Percentiles rank a stretch among this genome's conserved stretches.
phyloP scores from a whole-genome alignment of 2,329 filamentous ascomycete genomes.

The Knoxdaviesia proteae region DNA sequence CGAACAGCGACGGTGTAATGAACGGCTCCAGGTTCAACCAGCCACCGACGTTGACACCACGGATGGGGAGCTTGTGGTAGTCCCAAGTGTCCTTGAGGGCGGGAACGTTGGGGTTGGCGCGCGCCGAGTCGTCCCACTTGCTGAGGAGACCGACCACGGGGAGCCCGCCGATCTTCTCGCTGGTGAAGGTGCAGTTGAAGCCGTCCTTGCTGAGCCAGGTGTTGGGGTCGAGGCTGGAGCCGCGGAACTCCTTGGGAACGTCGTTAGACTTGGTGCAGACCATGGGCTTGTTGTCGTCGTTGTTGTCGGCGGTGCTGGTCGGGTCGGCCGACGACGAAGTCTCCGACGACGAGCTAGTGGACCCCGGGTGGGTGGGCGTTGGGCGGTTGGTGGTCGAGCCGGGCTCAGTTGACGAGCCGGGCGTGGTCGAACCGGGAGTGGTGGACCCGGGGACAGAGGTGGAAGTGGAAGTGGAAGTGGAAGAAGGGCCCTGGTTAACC shows the following conservation, averaged over 20 bases:
- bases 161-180: slow-evolving; percentile 43
- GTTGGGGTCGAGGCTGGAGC: slow-evolving; percentile 47
- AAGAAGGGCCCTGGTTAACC: too few species aligned
- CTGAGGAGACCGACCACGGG: slow-evolving; percentile 50
- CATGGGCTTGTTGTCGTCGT: not conserved
- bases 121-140: slow-evolving; percentile 44
- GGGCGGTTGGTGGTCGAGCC: not conserved
- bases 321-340: not conserved
- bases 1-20: slow-evolving; percentile 54
- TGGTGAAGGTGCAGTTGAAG: slow-evolving; percentile 57
- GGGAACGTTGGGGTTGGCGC: slow-evolving; percentile 43
- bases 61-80: slow-evolving; percentile 43
- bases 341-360: too few species aligned
- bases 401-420: not conserved
- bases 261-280: slow-evolving; percentile 2
- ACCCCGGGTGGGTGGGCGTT: too few species aligned
- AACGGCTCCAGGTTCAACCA: slow-evolving; percentile 59
- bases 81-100: slow-evolving; percentile 38
- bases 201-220: slow-evolving; percentile 52
- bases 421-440: too few species aligned
- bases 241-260: slow-evolving; percentile 33
- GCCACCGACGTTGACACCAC: slow-evolving; percentile 52
- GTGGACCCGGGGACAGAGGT: too few species aligned
- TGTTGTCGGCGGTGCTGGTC: not conserved
- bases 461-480: too few species aligned